Percentiles rank a stretch among this genome's conserved stretches.
These are phyloP conservation scores for Alternaria sp. DNA, from an alignment of 2,329 filamentous ascomycete genomes.

Conservation along the genomic window DNA sequence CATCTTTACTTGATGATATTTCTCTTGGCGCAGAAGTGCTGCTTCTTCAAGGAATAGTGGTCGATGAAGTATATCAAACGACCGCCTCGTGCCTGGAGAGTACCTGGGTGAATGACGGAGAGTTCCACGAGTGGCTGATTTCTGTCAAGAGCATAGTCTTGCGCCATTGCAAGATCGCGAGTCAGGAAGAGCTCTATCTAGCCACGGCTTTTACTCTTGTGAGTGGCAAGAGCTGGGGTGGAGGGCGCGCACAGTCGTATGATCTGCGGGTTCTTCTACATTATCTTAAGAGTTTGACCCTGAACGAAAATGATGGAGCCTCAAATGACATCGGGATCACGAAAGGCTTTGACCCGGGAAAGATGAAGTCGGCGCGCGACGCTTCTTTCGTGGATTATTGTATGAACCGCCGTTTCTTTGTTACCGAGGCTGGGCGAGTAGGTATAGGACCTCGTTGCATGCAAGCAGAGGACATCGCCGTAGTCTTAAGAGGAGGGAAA, in stretches of 20 bases:
- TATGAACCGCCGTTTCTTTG: not conserved
- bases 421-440: accelerated
- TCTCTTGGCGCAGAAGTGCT: not conserved
- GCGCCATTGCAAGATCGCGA: not conserved
- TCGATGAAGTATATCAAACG: not conserved
- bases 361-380: not conserved
- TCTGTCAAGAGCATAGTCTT: accelerated
- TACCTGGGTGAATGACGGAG: accelerated
- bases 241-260: not conserved
- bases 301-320: accelerated
- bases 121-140: not conserved
- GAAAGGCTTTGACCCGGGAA: accelerated
- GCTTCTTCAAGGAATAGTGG: not conserved
- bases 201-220: not conserved
- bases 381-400: not conserved
- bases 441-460: not conserved
- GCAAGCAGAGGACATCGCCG: not conserved
- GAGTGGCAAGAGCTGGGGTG: accelerated
- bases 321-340: accelerated
- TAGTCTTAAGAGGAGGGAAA: not conserved
- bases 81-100: accelerated
- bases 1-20: not conserved
- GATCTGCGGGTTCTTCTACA: accelerated
- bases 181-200: too few species aligned
- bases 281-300: not conserved